Evolutionary conservation across 768 basidiomycete genomes (phyloP), one percentile per base, ranked within the genome.

Genomic region (Suillus bovinus): DNA sequence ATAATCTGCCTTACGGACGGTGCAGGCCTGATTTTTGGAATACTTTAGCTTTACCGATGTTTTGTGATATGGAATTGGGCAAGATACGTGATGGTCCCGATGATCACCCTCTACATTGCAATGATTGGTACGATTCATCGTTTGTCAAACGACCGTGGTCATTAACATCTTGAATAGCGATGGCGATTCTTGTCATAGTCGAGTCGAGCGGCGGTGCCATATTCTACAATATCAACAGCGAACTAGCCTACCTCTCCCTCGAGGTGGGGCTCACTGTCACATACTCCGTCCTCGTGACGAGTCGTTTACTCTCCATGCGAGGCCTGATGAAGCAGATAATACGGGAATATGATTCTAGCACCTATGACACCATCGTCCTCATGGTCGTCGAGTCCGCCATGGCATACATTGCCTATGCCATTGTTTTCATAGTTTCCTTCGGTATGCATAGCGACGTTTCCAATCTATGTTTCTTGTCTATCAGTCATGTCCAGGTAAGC

Each of bases 351-450:
- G 8, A 67, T 20, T 52, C 50, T 36, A 61, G 58, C 24, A 57
- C 63, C 9, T 80, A 78, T 61, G 63, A 71, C 9, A 66, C 61
- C 5, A 69, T 76, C 0, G 63, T 65, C 1, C 64, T 69, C 27
- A 77, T 80, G 71, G 60, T 78, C 24, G 61, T 80, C 62, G 79
- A 80, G 59, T 76, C 75, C 17, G 76, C 78, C 4, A 64, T 71
- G 1, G 57, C 72, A 17, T 77, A 77, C 58, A 55, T 72, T 2
- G 56, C 63, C 1, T 61, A 71, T 17, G 68, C 66, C 16, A 47
- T 78, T 16, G 52, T 77, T 27, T 79, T 77, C 61, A 63, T 80
- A 29, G 38, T 78, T 20, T 61, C 72, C 1, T 80, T 71, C 47
- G 71, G 69, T 2, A 22, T 70, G 3, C 63, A 71, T 49, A 68